phyloP scores from a whole-genome alignment of 2,329 filamentous ascomycete genomes.

The Arthrobotrys sinensis region DNA sequence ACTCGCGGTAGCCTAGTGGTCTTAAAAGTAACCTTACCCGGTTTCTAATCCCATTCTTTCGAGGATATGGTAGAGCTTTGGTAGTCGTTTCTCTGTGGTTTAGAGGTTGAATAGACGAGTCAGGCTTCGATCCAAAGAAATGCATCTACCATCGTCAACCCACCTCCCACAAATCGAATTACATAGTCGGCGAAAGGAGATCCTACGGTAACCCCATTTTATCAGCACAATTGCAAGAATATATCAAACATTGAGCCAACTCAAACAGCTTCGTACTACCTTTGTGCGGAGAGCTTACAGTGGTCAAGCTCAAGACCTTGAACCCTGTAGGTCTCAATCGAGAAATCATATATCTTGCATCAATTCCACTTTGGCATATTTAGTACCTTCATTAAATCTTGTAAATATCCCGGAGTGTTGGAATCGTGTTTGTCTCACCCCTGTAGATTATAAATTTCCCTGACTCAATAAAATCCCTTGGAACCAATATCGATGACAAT shows the following conservation, averaged over 20 bases:
- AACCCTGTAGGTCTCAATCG: conserved; percentile 69
- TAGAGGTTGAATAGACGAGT: background rate
- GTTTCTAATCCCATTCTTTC: conserved; percentile 73
- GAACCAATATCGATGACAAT: background rate
- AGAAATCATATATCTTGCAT: conserved; percentile 77
- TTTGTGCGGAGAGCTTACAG: conserved; percentile 67
- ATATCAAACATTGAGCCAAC: background rate
- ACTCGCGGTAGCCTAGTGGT: background rate
- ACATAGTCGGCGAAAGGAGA: conserved; percentile 64
- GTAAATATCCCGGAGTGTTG: background rate
- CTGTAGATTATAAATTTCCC: conserved; percentile 22
- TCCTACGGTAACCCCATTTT: conserved; percentile 26
- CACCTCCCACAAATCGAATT: conserved; percentile 62
- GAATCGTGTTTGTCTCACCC: conserved; percentile 56
- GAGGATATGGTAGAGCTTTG: conserved; percentile 70
- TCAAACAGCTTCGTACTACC: conserved; percentile 61
- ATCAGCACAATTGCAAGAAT: background rate
- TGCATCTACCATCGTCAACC: background rate
- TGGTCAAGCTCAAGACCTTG: conserved; percentile 66
- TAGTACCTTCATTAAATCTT: conserved; percentile 3
- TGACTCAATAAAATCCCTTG: background rate
- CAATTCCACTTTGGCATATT: conserved; percentile 70
- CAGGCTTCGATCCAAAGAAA: background rate
- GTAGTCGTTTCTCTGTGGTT: conserved; percentile 60
- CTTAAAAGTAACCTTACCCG: conserved; percentile 60